These are phyloP conservation scores for Zymoseptoria crescenta DNA, from an alignment of 2,329 filamentous ascomycete species.

Conservation along the genomic window DNA sequence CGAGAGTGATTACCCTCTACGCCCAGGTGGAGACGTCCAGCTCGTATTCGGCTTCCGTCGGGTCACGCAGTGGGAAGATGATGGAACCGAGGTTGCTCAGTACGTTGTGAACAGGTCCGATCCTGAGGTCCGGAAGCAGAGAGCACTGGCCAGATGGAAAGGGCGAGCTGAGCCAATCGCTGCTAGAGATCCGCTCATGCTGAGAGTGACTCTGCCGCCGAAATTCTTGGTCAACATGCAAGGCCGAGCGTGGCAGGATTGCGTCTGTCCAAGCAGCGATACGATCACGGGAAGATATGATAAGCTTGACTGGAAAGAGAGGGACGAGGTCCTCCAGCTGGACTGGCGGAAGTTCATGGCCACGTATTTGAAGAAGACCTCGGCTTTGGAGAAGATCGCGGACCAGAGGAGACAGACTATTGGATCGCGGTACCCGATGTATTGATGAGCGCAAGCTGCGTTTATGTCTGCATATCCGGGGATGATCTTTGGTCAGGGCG, in stretches of 20 bases:
- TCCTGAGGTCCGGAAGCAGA: not conserved
- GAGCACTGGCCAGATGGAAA: not conserved
- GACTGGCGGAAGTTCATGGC: conserved; percentile 2
- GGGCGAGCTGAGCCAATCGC: not conserved
- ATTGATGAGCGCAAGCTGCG: not conserved
- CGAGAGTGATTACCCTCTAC: not conserved
- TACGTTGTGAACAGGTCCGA: not conserved
- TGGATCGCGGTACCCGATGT: not conserved
- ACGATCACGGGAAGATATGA: not conserved
- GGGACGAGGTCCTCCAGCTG: not conserved
- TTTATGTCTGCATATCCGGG: not conserved
- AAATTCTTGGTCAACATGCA: not conserved
- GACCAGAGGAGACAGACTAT: not conserved
- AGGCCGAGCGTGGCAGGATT: not conserved
- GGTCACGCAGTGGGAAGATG: not conserved
- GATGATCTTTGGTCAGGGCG: not conserved
- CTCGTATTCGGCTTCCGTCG: not conserved
- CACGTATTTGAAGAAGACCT: conserved; percentile 1
- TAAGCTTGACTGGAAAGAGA: not conserved
- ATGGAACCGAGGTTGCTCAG: not conserved
- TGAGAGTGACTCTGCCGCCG: not conserved
- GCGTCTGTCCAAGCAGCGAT: not conserved
- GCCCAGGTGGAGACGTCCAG: not conserved
- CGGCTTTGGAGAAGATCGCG: not conserved
- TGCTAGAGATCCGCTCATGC: not conserved